Percentiles rank a stretch among this genome's conserved stretches.
Evolutionary conservation across 148 eudicot species (phyloP).

Genomic region (Persicaria tinctoria): DNA sequence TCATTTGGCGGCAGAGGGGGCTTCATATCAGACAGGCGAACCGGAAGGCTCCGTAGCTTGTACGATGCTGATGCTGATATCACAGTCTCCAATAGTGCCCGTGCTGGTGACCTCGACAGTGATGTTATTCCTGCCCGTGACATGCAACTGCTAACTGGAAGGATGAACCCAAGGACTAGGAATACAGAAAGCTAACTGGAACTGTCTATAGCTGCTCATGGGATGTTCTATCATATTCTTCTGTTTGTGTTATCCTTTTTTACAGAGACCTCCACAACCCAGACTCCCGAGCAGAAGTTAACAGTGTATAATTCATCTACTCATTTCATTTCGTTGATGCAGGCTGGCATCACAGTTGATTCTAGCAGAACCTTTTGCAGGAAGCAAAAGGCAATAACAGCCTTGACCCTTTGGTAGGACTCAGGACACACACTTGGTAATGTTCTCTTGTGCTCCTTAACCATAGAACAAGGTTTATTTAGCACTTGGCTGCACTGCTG

Average conservation of each 20-base stretch:
- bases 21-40: neutral
- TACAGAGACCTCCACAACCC: neutral
- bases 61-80: neutral
- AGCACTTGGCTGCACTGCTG: neutral
- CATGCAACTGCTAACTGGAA: neutral
- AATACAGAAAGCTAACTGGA: neutral
- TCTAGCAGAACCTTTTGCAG: neutral
- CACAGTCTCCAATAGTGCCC: neutral
- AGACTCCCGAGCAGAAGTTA: neutral
- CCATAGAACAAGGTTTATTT: neutral
- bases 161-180: neutral
- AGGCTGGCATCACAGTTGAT: neutral
- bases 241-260: neutral
- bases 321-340: neutral
- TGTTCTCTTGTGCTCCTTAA: constrained; percentile 6
- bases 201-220: neutral
- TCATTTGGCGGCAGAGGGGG: neutral
- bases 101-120: neutral
- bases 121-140: neutral
- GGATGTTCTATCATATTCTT: neutral
- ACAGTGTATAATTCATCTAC: too few species aligned
- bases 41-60: neutral
- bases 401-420: neutral
- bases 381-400: neutral
- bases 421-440: neutral